Evolutionary conservation across 371 early-diverging fungal genomes (phyloP), one percentile per base, ranked within the genome.

Genomic region (Rhizopus microsporus): DNA sequence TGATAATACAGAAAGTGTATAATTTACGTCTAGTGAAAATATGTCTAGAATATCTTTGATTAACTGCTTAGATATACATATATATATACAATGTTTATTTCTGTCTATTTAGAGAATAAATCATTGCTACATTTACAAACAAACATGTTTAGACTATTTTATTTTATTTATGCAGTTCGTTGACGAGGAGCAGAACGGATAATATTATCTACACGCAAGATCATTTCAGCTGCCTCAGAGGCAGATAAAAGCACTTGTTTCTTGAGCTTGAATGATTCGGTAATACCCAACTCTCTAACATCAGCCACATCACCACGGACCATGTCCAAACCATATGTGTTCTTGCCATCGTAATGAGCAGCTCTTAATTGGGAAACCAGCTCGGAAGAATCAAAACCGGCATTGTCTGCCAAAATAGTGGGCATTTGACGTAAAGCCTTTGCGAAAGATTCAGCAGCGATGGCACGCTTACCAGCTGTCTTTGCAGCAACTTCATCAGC

Each of bases 181-280:
- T 31, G 23, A 16, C 97, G 84, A 65, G 97, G 98, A 56, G 94
- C 93, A 68, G 93, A 91, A 68, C 97, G 93, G 72, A 99, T 93
- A 67, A 99, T 96, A 71, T 98, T 96, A 78, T 99, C 99, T 40
- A 99, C 99, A 65, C 99, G 91, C 35, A 99, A 80, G 70, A 99
- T 95, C 94, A 98, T 94, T 81, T 99, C 99, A 43, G 99, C 96
- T 10, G 98, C 97, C 79, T 99, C 99, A 12, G 95, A 88, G 34
- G 99, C 99, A 67, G 93, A 93, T 57, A 94, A 79, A 49, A 99
- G 82, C 16, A 99, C 96, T 74, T 98, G 95, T 54, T 92, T 89
- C 85, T 99, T 99, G 56, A 99, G 88, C 78, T 98, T 94, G 84
- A 90, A 96, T 35, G 96, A 95, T 76, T 99, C 99, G 49, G 97